Conservation (phyloP, 352 stramenopile genomes). For the Phytophthora fragariaefolia region DNA sequence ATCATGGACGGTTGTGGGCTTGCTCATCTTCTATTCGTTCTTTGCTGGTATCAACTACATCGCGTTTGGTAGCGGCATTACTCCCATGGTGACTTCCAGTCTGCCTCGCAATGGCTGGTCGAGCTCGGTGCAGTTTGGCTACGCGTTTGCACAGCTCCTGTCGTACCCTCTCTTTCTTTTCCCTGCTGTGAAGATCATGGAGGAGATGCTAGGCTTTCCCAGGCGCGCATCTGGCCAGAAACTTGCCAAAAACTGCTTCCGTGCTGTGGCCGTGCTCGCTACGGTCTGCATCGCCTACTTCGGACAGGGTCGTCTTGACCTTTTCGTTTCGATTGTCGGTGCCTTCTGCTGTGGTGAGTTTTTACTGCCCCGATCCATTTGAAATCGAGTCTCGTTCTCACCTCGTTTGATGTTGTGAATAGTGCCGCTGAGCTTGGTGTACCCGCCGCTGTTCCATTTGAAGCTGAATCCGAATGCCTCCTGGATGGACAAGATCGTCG, state of each 20-base stretch:
- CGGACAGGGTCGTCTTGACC: slow-evolving; percentile 72
- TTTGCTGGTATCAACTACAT: slow-evolving; percentile 86
- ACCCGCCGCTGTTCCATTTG: slow-evolving; percentile 80
- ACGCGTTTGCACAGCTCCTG: slow-evolving; percentile 75
- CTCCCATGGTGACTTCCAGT: slow-evolving; percentile 78
- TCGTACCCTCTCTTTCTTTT: slow-evolving; percentile 87
- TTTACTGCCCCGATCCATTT: neutral
- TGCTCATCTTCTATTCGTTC: slow-evolving; percentile 85
- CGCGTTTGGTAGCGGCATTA: slow-evolving; percentile 66
- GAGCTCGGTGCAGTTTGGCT: slow-evolving; percentile 81
- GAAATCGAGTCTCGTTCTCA: slow-evolving; percentile 8
- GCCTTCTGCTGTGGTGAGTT: slow-evolving; percentile 82
- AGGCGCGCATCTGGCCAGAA: slow-evolving; percentile 71
- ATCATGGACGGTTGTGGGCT: slow-evolving; percentile 62
- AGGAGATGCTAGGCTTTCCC: slow-evolving; percentile 83
- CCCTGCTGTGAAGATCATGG: slow-evolving; percentile 83
- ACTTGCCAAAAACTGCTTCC: slow-evolving; percentile 77
- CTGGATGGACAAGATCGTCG: slow-evolving; percentile 60
- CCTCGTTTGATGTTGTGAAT: slow-evolving; percentile 7
- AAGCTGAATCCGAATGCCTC: slow-evolving; percentile 65
- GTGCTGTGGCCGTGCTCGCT: slow-evolving; percentile 64
- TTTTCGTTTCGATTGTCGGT: slow-evolving; percentile 85
- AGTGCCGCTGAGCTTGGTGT: slow-evolving; percentile 86
- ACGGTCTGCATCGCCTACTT: slow-evolving; percentile 81
- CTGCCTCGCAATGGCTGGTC: slow-evolving; percentile 76